phyloP scores from a whole-genome alignment of 441 rosid genomes.

The Erysimum cheiri region DNA sequence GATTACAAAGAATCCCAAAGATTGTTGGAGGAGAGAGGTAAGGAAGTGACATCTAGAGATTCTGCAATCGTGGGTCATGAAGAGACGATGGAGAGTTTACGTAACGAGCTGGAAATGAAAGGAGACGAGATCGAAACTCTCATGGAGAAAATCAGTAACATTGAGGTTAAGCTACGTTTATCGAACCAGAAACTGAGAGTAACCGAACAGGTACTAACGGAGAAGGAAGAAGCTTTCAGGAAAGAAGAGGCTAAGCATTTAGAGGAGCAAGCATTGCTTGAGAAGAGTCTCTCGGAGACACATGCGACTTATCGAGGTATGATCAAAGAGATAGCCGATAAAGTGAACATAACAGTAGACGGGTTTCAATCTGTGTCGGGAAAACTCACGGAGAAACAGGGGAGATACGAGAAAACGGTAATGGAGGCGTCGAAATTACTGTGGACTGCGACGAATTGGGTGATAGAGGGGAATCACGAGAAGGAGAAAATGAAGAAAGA shows the following conservation, averaged over 20 bases:
- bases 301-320: constrained; percentile 53
- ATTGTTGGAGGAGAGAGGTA: constrained; percentile 56
- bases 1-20: constrained; percentile 68
- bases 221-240: constrained; percentile 78
- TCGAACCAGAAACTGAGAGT: constrained; percentile 96
- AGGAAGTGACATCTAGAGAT: constrained; percentile 51
- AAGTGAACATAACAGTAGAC: constrained; percentile 45
- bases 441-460: constrained; percentile 55
- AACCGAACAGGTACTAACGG: constrained; percentile 79
- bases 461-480: constrained; percentile 51
- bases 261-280: constrained; percentile 64
- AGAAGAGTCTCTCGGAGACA: constrained; percentile 55
- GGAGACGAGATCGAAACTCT: constrained; percentile 67
- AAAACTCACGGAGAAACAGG: constrained; percentile 51
- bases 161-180: constrained; percentile 90
- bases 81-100: constrained; percentile 71
- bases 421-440: constrained; percentile 52
- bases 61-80: constrained; percentile 57
- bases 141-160: constrained; percentile 60
- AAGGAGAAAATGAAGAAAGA: constrained; percentile 51
- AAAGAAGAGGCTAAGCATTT: constrained; percentile 64
- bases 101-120: constrained; percentile 75
- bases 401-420: constrained; percentile 50
- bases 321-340: constrained; percentile 57
- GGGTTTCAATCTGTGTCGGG: constrained; percentile 53